phyloP scores from a whole-genome alignment of 2,329 filamentous ascomycete genomes.

The Dactylellina parvicollis region DNA sequence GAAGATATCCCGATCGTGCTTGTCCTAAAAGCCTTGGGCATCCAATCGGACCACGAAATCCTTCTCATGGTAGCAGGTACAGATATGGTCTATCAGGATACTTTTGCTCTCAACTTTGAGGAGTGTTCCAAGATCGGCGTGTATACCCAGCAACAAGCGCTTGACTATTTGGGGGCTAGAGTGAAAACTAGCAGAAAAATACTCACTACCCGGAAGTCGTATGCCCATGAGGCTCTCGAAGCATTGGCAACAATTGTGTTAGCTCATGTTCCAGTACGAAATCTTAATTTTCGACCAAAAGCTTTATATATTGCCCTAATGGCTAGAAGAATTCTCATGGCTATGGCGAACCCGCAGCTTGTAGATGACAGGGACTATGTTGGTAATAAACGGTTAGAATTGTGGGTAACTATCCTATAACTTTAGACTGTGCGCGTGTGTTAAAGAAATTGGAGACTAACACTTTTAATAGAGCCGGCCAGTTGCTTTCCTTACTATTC shows the following conservation, averaged over 20 bases:
- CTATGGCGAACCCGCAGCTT: slow-evolving; percentile 84
- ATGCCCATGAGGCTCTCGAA: slow-evolving; percentile 90
- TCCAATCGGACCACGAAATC: slow-evolving; percentile 94
- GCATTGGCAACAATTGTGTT: slow-evolving; percentile 92
- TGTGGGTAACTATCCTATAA: slow-evolving; percentile 64
- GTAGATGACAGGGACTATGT: slow-evolving; percentile 98
- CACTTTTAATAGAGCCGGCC: slow-evolving; percentile 70
- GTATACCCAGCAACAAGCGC: slow-evolving; percentile 91
- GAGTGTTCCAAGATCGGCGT: slow-evolving; percentile 84
- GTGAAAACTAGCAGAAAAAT: slow-evolving; percentile 84
- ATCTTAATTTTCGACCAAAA: slow-evolving; percentile 95
- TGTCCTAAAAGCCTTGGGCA: slow-evolving; percentile 89
- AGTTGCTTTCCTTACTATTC: slow-evolving; percentile 90
- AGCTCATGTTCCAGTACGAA: slow-evolving; percentile 90
- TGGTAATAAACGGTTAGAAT: slow-evolving; percentile 92
- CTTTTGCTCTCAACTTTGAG: slow-evolving; percentile 95
- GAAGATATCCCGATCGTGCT: slow-evolving; percentile 97
- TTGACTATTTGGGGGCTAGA: slow-evolving; percentile 87
- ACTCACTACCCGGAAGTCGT: slow-evolving; percentile 62
- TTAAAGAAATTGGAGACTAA: neutral
- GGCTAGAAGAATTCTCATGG: slow-evolving; percentile 95
- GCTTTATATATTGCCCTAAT: slow-evolving; percentile 96
- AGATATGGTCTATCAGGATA: slow-evolving; percentile 89
- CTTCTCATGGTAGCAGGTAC: slow-evolving; percentile 87
- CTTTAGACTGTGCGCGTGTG: neutral